Evolutionary conservation across 768 basidiomycete species (phyloP).

Genomic region (Pisolithus albus): DNA sequence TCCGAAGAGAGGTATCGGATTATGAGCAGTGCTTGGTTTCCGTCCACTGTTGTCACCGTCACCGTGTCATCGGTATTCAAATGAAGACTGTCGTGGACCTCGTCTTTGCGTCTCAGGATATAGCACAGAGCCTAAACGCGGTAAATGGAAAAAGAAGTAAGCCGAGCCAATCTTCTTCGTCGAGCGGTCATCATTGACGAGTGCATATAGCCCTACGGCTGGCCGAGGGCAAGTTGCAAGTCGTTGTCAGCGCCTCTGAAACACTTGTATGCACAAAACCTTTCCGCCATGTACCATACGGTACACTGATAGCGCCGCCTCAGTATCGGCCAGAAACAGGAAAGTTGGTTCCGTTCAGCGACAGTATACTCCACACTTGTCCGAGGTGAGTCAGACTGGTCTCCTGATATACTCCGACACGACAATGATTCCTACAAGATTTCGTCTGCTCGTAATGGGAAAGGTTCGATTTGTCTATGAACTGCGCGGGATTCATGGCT

Average conservation of each 20-base stretch:
- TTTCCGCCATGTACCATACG: not conserved
- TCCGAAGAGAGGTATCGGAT: not conserved
- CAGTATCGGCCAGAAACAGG: not conserved
- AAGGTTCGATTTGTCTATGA: not conserved
- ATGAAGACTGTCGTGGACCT: slow-evolving; percentile 1
- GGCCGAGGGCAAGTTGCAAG: not conserved
- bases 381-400: not conserved
- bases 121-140: not conserved
- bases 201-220: not conserved
- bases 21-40: not conserved
- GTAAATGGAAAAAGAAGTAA: slow-evolving; percentile 1
- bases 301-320: not conserved
- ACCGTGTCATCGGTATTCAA: not conserved
- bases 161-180: not conserved
- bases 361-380: not conserved
- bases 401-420: too few species aligned
- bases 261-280: not conserved
- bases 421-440: not conserved
- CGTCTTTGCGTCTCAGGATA: not conserved
- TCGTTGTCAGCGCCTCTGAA: not conserved
- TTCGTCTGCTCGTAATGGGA: slow-evolving; percentile 5
- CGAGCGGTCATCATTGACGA: not conserved
- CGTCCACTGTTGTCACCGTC: slow-evolving; percentile 1
- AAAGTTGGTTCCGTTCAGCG: slow-evolving; percentile 2
- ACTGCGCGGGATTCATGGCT: not conserved